phyloP scores from a whole-genome alignment of 257 asterid genomes.

The Solanum medicagineum region DNA sequence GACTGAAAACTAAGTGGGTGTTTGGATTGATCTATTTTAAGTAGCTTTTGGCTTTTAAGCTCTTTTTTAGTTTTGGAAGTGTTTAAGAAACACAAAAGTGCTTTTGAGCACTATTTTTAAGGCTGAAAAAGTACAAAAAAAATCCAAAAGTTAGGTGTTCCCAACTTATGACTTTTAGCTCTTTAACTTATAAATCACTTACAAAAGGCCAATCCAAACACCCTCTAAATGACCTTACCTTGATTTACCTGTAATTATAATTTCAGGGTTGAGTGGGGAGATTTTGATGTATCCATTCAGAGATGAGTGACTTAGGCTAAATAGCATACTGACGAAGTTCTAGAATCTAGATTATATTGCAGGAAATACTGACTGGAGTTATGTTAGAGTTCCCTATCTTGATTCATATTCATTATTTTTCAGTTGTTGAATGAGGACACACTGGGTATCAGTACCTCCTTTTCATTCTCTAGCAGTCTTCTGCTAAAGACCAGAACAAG shows the following conservation, averaged over 20 bases:
- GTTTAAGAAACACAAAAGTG: too few relatives aligned
- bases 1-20: not conserved
- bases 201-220: too few relatives aligned
- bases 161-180: too few relatives aligned
- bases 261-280: not conserved
- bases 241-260: not conserved
- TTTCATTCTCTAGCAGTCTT: not conserved
- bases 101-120: too few relatives aligned
- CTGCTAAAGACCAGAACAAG: not conserved
- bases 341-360: not conserved
- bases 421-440: not conserved
- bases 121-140: too few relatives aligned
- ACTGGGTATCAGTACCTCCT: not conserved
- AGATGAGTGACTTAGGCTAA: not conserved
- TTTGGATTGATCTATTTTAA: too few relatives aligned
- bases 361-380: not conserved
- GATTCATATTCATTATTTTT: not conserved
- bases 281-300: not conserved
- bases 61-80: too few relatives aligned
- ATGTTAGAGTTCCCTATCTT: not conserved
- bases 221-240: not conserved
- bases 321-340: not conserved
- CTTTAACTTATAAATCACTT: too few relatives aligned
- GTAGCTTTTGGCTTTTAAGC: too few relatives aligned
- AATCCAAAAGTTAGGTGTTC: too few relatives aligned